Conservation (phyloP, 768 basidiomycete genomes). For the Pleurotus giganteus region DNA sequence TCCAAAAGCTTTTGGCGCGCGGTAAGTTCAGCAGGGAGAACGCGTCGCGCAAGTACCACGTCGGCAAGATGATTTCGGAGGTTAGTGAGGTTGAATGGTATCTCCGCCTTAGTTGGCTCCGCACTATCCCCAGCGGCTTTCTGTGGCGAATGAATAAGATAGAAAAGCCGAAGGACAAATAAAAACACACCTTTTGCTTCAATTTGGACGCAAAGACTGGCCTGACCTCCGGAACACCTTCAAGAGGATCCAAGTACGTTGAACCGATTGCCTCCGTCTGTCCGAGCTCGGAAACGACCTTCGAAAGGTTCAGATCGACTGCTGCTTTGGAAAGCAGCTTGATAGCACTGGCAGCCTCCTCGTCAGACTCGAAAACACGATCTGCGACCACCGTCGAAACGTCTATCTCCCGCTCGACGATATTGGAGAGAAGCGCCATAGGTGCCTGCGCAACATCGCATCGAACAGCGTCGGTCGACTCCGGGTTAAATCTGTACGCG, state of each 20-base stretch:
- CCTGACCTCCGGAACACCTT: constrained; percentile 54
- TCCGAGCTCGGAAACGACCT: constrained; percentile 55
- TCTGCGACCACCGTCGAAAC: constrained; percentile 54
- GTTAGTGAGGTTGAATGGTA: constrained; percentile 75
- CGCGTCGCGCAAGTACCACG: constrained; percentile 58
- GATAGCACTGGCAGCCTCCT: constrained; percentile 55
- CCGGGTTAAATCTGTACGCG: constrained; percentile 34
- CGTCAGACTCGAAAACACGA: constrained; percentile 50
- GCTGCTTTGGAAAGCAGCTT: constrained; percentile 58
- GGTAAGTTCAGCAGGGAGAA: constrained; percentile 64
- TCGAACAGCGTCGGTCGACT: constrained; percentile 22
- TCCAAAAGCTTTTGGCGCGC: constrained; percentile 82
- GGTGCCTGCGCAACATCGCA: constrained; percentile 20
- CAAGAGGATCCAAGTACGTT: constrained; percentile 38
- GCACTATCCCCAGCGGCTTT: constrained; percentile 19
- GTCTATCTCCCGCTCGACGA: constrained; percentile 50
- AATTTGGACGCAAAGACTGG: constrained; percentile 48
- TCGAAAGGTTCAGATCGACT: constrained; percentile 47
- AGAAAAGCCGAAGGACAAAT: not conserved
- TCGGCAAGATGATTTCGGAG: constrained; percentile 68
- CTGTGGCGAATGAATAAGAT: not conserved
- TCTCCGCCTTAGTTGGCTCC: constrained; percentile 28
- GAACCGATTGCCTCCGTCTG: constrained; percentile 47
- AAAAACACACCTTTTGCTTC: constrained; percentile 27
- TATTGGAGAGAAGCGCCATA: constrained; percentile 37